Evolutionary conservation across 2,329 filamentous ascomycete species (phyloP), one percentile per base, ranked within the genome.

Genomic region (Leptosphaerulina australis): DNA sequence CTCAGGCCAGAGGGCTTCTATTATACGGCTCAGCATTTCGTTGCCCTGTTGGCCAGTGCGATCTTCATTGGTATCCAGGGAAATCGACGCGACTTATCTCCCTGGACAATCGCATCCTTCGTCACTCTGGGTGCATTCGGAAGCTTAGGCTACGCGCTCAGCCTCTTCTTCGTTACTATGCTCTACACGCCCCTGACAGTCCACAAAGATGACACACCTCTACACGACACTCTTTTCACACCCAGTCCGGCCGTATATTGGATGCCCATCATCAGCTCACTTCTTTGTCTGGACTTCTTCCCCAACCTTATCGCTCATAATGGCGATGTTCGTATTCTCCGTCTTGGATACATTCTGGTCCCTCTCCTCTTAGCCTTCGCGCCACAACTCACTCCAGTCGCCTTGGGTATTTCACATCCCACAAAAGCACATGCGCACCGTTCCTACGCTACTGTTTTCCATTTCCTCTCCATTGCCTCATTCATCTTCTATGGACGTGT

Each of bases 11-110:
- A 80, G 38, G 78, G 82, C 12, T 80, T 84, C 62, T 83, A 83
- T 78, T 87, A 84, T 81, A 82, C 80, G 5, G 82, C 83, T 53
- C 84, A 87, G 69, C 74, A 83, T 33, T 81, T 84, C 50, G 72
- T 83, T 10, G 79, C 77, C 21, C 74, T 79, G 10, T 71, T 81
- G 22, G 77, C 81, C 1, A 85, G 81, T 76, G 81, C 79, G 44
- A 70, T 83, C 34, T 79, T 85, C 51, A 72, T 87, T 22, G 80
- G 82, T 2, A 75, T 84, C 29, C 81, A 86, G 68, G 84, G 84
- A 17, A 77, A 78, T 34, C 76, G 83, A 56, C 79, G 83, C 45
- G 79, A 79, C 14, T 80, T 87, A 9, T 77, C 81, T 0, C 71
- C 79, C 41, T 70, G 46, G 5, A 64, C 62, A 2, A 67, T 82